A percentile compares a stretch with the other conserved stretches of the same genome.
phyloP scores from a whole-genome alignment of 2,329 filamentous ascomycete species.

The Fusarium mexicanum region DNA sequence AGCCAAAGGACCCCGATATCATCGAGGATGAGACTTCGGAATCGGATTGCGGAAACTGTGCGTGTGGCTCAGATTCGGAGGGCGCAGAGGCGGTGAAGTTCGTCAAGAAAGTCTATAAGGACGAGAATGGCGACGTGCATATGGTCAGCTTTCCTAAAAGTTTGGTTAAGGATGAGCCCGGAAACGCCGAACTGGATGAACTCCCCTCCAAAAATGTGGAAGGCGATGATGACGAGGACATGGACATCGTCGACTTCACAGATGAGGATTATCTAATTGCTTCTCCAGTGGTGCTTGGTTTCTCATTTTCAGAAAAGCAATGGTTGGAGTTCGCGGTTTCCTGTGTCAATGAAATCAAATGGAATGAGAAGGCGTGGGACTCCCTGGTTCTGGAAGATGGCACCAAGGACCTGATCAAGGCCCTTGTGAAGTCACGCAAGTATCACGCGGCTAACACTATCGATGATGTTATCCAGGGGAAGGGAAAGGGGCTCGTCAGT shows the following conservation, averaged over 20 bases:
- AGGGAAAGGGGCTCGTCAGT: conserved; percentile 84
- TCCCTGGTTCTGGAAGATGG: conserved; percentile 76
- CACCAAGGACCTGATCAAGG: conserved; percentile 73
- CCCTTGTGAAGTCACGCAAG: conserved; percentile 84
- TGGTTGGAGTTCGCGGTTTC: conserved; percentile 91
- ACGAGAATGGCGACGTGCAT: conserved; percentile 52
- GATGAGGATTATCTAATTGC: conserved; percentile 87
- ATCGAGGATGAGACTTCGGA: conserved; percentile 60
- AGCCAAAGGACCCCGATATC: conserved; percentile 74
- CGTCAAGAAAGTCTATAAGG: conserved; percentile 63
- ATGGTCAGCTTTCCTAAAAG: conserved; percentile 45
- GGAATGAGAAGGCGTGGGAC: conserved; percentile 85
- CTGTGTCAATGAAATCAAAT: conserved; percentile 80
- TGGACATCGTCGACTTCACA: conserved; percentile 63
- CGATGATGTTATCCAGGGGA: conserved; percentile 84
- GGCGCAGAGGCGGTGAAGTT: conserved; percentile 55
- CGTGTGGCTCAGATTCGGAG: conserved; percentile 53
- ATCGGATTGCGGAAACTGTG: conserved; percentile 50
- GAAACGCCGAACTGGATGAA: conserved; percentile 65
- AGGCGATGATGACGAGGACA: background rate
- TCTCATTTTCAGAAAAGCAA: conserved; percentile 86
- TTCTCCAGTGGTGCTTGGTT: conserved; percentile 85
- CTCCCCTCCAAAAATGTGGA: conserved; percentile 49
- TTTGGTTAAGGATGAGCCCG: conserved; percentile 44
- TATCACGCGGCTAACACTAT: conserved; percentile 84